A percentile compares a stretch with the other conserved stretches of the same genome.
Evolutionary conservation across 805 yeast genomes (phyloP).

Genomic region (Candida silvicultrix): DNA sequence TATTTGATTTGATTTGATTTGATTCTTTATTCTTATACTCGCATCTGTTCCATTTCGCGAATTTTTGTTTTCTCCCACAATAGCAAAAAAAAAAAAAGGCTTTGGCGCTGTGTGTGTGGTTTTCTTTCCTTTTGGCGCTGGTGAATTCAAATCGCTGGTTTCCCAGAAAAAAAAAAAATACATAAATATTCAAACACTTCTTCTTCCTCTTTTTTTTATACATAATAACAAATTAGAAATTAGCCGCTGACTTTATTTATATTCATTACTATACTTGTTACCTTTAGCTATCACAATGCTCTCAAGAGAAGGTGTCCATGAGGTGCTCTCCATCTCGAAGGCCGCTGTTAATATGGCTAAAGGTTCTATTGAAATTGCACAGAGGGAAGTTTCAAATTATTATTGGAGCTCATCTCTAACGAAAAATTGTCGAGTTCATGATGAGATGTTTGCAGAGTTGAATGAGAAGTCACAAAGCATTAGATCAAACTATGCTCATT

Average conservation of each 20-base stretch:
- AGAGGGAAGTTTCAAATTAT: slow-evolving; percentile 9
- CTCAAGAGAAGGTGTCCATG: slow-evolving; percentile 14
- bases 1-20: neutral
- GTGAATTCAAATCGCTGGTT: neutral
- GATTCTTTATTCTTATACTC: too few species aligned
- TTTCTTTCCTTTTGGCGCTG: too few species aligned
- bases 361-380: slow-evolving; percentile 8
- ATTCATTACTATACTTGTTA: too few species aligned
- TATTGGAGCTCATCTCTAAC: slow-evolving; percentile 18
- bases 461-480: slow-evolving; percentile 6
- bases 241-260: too few species aligned
- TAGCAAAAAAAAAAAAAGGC: neutral
- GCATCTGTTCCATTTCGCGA: neutral
- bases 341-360: slow-evolving; percentile 10
- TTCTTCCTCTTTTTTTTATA: too few species aligned
- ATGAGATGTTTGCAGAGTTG: slow-evolving; percentile 19
- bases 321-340: slow-evolving; percentile 12
- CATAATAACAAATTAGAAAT: too few species aligned
- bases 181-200: too few species aligned
- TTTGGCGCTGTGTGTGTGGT: neutral
- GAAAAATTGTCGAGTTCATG: slow-evolving; percentile 16
- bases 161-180: neutral
- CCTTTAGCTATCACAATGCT: too few species aligned
- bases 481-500: neutral
- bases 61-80: too few species aligned